Conservation (phyloP, 1,284 basidiomycete genomes). For the Prillingera fragicola region DNA sequence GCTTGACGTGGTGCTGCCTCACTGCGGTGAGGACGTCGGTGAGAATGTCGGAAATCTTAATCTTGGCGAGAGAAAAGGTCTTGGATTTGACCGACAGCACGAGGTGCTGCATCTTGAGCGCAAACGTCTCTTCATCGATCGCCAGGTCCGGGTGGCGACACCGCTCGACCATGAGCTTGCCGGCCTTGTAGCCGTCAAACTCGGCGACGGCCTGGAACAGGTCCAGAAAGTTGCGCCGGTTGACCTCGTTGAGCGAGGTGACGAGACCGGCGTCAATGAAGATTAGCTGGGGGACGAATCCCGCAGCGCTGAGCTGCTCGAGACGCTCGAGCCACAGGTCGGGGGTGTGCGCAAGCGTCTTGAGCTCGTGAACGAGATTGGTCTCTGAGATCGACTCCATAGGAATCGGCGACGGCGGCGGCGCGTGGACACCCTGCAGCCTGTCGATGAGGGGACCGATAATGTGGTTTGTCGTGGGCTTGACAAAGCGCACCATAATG, state of each 20-base stretch:
- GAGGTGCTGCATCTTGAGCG: constrained; percentile 93
- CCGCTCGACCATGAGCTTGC: constrained; percentile 92
- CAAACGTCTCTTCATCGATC: constrained; percentile 88
- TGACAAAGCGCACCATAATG: constrained; percentile 94
- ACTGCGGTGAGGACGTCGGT: constrained; percentile 84
- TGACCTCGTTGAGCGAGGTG: constrained; percentile 72
- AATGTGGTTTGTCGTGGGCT: constrained; percentile 61
- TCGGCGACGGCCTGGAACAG: constrained; percentile 92
- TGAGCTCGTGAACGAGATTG: constrained; percentile 64
- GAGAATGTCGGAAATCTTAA: constrained; percentile 91
- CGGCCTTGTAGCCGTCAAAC: constrained; percentile 93
- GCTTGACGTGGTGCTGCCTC: constrained; percentile 89
- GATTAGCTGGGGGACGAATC: constrained; percentile 89
- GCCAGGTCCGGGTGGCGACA: constrained; percentile 89
- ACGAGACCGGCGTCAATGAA: constrained; percentile 96
- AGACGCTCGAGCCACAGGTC: constrained; percentile 69
- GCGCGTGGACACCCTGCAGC: constrained; percentile 14
- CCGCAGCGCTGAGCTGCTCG: constrained; percentile 58
- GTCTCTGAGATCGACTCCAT: constrained; percentile 28
- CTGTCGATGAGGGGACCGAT: constrained; percentile 47
- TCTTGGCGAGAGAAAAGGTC: constrained; percentile 90
- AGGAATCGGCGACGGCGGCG: constrained; percentile 30
- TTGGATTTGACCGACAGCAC: constrained; percentile 89
- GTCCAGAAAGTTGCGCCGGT: constrained; percentile 90
- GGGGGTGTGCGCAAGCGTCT: constrained; percentile 56